Percentiles rank a stretch among this genome's conserved stretches.
phyloP scores from a whole-genome alignment of 140 eudicot species.

The Anethum foeniculum region DNA sequence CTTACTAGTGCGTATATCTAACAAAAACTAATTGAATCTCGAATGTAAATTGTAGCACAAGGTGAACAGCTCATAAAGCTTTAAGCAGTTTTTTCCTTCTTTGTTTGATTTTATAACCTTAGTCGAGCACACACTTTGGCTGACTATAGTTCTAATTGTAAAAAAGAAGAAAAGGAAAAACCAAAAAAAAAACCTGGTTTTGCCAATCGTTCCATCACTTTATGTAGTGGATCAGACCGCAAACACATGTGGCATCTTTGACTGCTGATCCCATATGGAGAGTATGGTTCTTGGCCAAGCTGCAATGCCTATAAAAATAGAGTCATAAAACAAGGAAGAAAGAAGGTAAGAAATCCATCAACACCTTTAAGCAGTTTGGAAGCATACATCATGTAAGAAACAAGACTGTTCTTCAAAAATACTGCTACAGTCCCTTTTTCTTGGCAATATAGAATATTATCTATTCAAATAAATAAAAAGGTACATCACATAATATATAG shows the following conservation, averaged over 20 bases:
- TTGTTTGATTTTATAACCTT: neutral
- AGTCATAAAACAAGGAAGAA: neutral
- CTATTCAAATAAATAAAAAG: neutral
- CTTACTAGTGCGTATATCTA: too few species aligned
- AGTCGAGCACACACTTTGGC: neutral
- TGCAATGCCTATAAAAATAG: constrained; percentile 61
- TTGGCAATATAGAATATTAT: neutral
- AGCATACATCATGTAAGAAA: neutral
- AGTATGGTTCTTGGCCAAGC: constrained; percentile 70
- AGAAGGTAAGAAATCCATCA: neutral
- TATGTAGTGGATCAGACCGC: constrained; percentile 74
- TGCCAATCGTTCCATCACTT: constrained; percentile 81
- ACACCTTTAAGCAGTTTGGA: neutral
- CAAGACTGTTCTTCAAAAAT: neutral
- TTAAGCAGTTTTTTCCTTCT: too few species aligned
- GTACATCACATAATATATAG: neutral
- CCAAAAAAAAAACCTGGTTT: constrained; percentile 52
- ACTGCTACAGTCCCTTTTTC: neutral
- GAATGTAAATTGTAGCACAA: neutral
- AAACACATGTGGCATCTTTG: constrained; percentile 98
- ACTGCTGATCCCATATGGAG: constrained; percentile 46
- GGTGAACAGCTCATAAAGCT: neutral
- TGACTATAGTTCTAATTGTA: too few species aligned
- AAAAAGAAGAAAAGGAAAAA: neutral
- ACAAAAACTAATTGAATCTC: neutral